Base-by-base conservation (phyloP, 2,329 filamentous ascomycete species). In the Amesomyces nigricolor region DNA sequence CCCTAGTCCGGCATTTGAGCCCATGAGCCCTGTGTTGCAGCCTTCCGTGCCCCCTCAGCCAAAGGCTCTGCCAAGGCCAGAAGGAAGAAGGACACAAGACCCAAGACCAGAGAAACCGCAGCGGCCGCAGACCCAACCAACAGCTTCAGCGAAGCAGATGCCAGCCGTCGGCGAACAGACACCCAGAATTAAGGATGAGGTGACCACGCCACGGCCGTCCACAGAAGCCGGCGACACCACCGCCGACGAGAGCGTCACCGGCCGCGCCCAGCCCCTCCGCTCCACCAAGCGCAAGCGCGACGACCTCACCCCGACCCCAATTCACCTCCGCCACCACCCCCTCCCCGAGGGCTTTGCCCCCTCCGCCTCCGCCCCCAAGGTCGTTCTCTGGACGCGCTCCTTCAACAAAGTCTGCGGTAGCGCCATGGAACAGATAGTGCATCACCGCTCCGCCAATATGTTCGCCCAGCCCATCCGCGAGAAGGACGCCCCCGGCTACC, bases 381-480 rank as follows among this genome's bases (percentile, higher is more conserved):
- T 89, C 55, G 87, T 91, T 5, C 75, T 88, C 40, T 88, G 87
- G 76, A 89, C 88, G 13, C 83, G 88, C 47, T 86, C 86, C 47
- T 86, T 92, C 65, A 81, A 86, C 37, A 84, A 86, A 62, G 88
- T 89, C 13, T 86, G 85, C 32, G 81, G 80, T 4, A 85, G 86
- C 4, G 84, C 88, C 11, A 77, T 91, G 60, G 88, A 91, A 66
- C 85, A 89, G 63, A 88, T 91, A 57, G 82, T 83, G 22, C 87
- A 84, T 51, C 88, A 91, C 67, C 86, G 87, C 35, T 82, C 88
- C 62, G 88, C 87, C 45, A 89, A 88, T 62, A 89, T 89, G 71
- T 92, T 92, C 66, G 85, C 86, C 29, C 85, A 85, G 53, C 85
- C 86, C 1, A 79, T 92, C 47, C 86, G 87, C 10, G 86, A 90